Evolutionary conservation across 495 filamentous ascomycete species (phyloP).

Genomic region (Alectoria sarmentosa): DNA sequence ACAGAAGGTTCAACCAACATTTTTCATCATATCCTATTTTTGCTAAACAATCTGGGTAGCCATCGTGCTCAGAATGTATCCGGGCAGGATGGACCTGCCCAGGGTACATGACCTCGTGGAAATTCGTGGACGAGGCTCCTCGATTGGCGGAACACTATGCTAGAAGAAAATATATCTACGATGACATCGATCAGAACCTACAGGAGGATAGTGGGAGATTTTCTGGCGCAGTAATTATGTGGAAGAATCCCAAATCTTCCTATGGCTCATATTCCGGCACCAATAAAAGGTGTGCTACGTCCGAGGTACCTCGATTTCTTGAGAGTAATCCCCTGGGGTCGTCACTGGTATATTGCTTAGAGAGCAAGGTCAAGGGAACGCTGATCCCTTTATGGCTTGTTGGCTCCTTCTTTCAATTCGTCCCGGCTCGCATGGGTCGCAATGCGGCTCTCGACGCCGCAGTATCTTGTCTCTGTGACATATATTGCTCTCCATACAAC

Average conservation of each 20-base stretch:
- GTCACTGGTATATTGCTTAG: slow-evolving; percentile 7
- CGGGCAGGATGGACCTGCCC: slow-evolving; percentile 2
- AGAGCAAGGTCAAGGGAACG: slow-evolving; percentile 7
- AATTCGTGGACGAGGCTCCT: slow-evolving; percentile 11
- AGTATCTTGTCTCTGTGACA: slow-evolving; percentile 11
- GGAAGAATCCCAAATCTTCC: not conserved
- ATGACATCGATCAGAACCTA: not conserved
- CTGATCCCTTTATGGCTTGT: slow-evolving; percentile 6
- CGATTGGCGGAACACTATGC: slow-evolving; percentile 2
- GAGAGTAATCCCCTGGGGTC: slow-evolving; percentile 7
- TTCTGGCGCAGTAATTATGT: not conserved
- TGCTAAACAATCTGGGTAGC: too few species aligned
- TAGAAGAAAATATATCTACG: slow-evolving; percentile 1
- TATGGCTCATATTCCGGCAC: not conserved
- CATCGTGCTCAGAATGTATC: slow-evolving; percentile 1
- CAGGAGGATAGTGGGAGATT: not conserved
- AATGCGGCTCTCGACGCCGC: slow-evolving; percentile 6
- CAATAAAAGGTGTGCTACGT: not conserved
- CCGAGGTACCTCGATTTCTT: slow-evolving; percentile 5
- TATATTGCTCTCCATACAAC: not conserved
- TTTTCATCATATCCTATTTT: too few species aligned
- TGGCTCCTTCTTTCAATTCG: slow-evolving; percentile 10
- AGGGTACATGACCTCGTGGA: slow-evolving; percentile 4
- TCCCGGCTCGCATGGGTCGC: slow-evolving; percentile 10
- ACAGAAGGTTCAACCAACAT: too few species aligned